Base-by-base conservation (phyloP, 2,329 filamentous ascomycete species). In the Talaromyces sp. region DNA sequence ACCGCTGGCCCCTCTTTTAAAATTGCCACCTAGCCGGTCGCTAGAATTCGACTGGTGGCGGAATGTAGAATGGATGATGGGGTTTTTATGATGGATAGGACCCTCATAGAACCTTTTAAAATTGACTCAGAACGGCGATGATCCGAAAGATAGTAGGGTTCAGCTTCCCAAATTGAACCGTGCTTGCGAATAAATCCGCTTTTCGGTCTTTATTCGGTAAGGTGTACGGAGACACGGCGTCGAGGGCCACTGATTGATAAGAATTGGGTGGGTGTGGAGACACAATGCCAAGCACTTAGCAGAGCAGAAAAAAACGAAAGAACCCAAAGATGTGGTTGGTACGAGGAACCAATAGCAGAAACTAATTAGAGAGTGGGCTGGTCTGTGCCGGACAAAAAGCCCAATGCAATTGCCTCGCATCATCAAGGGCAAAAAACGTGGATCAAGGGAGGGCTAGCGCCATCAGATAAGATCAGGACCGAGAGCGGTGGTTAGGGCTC, bases 401-500 rank as follows among this genome's bases (percentile, higher is more conserved):
- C 14, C 14, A 24, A 30, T 22, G 41, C 27, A 54, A 50, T 51
- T 49, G 27, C 45, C 48, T 51, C 27, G 42, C 39, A 36, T 36
- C 47, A 55, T 56, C 51, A 55, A 53, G 35, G 55, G 56, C 37
- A 19, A 30, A 47, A 45, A 53, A 46, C 37, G 48, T 58, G 56
- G 55, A 51, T 56, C 51, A 17, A 4, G 30, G 19, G 51, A 35
- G 37, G 42, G 35, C 52, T 63, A 59, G 62, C 54, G 54, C 61
- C 51, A 64, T 64, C 62, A 57, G 62, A 64, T 64, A 64, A 64
- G 62, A 64, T 64, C 58, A 55, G 17, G 36, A 17, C 52, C 54
- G 58, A 61, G 49, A 54, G 49, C 54, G 53, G 55, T 43, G 20
- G 11, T 36, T 49, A 39, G 49, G 35, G 32, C 44, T 36, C 29